phyloP scores from a whole-genome alignment of 2,329 filamentous ascomycete genomes.

The Colletotrichum tanaceti region DNA sequence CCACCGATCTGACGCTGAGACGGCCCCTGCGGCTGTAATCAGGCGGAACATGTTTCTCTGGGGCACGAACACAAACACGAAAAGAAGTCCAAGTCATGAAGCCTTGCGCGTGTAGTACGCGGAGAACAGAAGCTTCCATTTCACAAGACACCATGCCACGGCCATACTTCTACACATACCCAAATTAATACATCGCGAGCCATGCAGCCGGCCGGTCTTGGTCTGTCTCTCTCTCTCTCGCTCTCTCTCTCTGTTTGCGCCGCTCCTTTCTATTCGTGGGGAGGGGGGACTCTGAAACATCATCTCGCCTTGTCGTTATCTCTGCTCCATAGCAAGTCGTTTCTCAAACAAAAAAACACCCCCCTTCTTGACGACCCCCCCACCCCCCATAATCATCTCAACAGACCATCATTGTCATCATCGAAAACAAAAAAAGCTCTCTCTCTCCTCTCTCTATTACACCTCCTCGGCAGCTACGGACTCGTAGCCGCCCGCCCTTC shows the following conservation, averaged over 20 bases:
- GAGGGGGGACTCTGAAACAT: slow-evolving; percentile 14
- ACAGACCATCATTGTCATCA: slow-evolving; percentile 1
- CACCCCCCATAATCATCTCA: background rate
- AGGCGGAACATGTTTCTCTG: too few species aligned
- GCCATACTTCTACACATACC: slow-evolving; percentile 35
- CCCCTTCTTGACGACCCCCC: background rate
- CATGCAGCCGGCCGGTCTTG: slow-evolving; percentile 18
- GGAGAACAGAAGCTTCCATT: background rate
- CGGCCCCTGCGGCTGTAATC: too few species aligned
- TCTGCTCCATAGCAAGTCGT: slow-evolving; percentile 12
- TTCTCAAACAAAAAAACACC: slow-evolving; percentile 12
- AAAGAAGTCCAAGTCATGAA: background rate
- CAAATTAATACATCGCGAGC: slow-evolving; percentile 33
- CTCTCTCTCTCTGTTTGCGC: slow-evolving; percentile 12
- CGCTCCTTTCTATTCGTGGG: slow-evolving; percentile 19
- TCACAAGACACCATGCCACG: slow-evolving; percentile 7
- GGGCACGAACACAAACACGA: too few species aligned
- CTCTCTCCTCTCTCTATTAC: slow-evolving; percentile 45
- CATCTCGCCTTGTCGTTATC: slow-evolving; percentile 22
- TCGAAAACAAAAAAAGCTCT: background rate
- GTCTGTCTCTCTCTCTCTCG: slow-evolving; percentile 19
- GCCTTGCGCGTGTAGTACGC: too few species aligned
- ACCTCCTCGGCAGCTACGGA: slow-evolving; percentile 69
- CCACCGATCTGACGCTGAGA: too few species aligned
- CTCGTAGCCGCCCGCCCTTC: slow-evolving; percentile 70